A percentile compares a stretch with the other conserved stretches of the same genome.
phyloP scores from a whole-genome alignment of 2,329 filamentous ascomycete genomes.

The Ilyonectria mors-panacis region DNA sequence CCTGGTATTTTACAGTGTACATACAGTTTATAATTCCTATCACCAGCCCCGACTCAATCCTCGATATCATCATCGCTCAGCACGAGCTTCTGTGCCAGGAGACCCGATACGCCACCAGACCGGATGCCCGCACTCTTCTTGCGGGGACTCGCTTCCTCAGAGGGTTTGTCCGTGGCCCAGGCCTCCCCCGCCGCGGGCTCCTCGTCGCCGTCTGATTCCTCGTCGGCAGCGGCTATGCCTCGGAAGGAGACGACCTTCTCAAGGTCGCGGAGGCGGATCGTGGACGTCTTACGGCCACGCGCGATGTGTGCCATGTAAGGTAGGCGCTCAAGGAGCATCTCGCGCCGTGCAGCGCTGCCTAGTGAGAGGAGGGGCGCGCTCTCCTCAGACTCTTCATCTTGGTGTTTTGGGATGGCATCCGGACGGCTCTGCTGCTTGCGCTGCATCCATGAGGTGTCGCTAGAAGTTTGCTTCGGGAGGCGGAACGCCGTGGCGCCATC shows the following conservation, averaged over 20 bases:
- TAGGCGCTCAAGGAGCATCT: conserved; percentile 86
- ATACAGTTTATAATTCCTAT: conserved; percentile 9
- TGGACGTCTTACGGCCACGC: conserved; percentile 57
- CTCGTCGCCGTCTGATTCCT: conserved; percentile 63
- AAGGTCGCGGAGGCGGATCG: conserved; percentile 68
- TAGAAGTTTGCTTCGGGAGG: conserved; percentile 53
- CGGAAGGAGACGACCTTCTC: conserved; percentile 79
- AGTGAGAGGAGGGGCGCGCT: conserved; percentile 67
- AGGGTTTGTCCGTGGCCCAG: conserved; percentile 75
- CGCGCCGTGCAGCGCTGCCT: conserved; percentile 76
- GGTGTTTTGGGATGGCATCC: conserved; percentile 29
- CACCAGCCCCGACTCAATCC: conserved; percentile 63
- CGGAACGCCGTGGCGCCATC: conserved; percentile 66
- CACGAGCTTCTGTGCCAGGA: conserved; percentile 76
- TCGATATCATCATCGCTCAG: conserved; percentile 90
- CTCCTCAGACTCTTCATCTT: conserved; percentile 40
- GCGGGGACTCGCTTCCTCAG: conserved; percentile 66
- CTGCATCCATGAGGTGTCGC: conserved; percentile 54
- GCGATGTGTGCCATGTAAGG: conserved; percentile 85
- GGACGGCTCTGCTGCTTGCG: conserved; percentile 49
- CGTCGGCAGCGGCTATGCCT: conserved; percentile 67
- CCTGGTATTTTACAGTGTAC: conserved; percentile 19
- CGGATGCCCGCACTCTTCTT: conserved; percentile 62
- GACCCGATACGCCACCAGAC: conserved; percentile 55
- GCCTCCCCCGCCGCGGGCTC: conserved; percentile 60